A percentile compares a stretch with the other conserved stretches of the same genome.
Conservation (phyloP, 2,329 filamentous ascomycete species). For the Ceratocystis papillata region DNA sequence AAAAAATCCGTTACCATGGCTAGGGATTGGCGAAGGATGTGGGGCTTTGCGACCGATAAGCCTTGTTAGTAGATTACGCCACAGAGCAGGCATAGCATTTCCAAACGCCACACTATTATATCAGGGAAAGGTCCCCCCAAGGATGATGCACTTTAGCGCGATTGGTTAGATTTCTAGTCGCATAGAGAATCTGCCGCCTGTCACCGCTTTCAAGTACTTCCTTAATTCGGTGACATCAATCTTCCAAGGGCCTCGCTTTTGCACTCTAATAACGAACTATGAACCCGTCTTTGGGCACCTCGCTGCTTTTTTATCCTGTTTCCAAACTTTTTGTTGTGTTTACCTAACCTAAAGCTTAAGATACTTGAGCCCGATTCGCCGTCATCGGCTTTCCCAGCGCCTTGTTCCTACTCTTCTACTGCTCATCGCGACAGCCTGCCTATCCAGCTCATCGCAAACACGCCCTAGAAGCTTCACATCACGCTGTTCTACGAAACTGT, state of each 20-base stretch:
- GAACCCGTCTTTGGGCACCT: not conserved
- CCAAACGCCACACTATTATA: not conserved
- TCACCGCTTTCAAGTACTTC: conserved; percentile 15
- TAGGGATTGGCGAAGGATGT: conserved; percentile 23
- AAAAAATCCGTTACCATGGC: conserved; percentile 26
- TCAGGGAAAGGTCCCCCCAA: no score
- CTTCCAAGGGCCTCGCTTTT: not conserved
- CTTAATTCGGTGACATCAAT: conserved; percentile 21
- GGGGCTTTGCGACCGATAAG: conserved; percentile 21
- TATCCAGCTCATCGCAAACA: not conserved
- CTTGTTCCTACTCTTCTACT: not conserved
- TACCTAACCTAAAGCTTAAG: not conserved
- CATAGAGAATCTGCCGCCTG: conserved; percentile 9
- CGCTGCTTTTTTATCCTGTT: not conserved
- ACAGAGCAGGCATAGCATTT: not conserved
- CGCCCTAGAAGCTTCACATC: not conserved
- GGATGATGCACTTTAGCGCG: no score
- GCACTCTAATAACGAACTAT: no score
- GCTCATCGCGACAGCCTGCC: conserved; percentile 2
- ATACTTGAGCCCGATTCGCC: no score
- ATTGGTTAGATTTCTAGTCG: conserved; percentile 7
- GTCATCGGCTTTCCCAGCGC: not conserved
- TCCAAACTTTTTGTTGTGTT: not conserved
- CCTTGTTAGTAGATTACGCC: conserved; percentile 10
- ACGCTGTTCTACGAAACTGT: not conserved